Conservation (phyloP, 2,329 filamentous ascomycete genomes). For the Venturia asperata region DNA sequence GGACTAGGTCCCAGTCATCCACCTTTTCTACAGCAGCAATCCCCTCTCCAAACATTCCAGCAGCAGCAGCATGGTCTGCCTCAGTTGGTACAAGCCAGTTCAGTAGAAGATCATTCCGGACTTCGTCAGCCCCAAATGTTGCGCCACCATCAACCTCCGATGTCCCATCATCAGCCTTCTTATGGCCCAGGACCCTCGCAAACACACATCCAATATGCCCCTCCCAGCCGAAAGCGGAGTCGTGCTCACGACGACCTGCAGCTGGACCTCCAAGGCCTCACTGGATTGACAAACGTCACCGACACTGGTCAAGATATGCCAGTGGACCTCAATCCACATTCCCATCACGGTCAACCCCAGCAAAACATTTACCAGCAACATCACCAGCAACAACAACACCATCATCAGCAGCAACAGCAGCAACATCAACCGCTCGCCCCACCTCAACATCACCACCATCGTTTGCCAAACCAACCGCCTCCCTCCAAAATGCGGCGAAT, state of each 20-base stretch:
- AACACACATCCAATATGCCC: conserved; percentile 29
- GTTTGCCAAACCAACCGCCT: conserved; percentile 65
- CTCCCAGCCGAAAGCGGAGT: conserved; percentile 37
- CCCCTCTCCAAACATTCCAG: conserved; percentile 28
- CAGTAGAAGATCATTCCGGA: conserved; percentile 32
- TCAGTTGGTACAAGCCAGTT: conserved; percentile 33
- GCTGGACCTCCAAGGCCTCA: conserved; percentile 33
- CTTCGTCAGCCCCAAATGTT: conserved; percentile 21
- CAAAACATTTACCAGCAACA: conserved; percentile 26
- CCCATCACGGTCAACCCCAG: conserved; percentile 28
- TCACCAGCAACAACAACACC: conserved; percentile 22
- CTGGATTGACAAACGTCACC: conserved; percentile 35
- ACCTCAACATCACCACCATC: conserved; percentile 66
- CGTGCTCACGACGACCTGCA: conserved; percentile 35
- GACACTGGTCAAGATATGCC: conserved; percentile 29
- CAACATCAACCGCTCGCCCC: conserved; percentile 34
- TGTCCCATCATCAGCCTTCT: conserved; percentile 32
- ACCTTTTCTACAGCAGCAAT: conserved; percentile 17
- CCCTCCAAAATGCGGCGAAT: conserved; percentile 59
- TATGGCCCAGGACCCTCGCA: conserved; percentile 26
- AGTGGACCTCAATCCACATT: conserved; percentile 33
- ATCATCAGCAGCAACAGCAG: conserved; percentile 28
- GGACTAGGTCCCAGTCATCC: conserved; percentile 23
- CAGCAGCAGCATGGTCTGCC: conserved; percentile 31
- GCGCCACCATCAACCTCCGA: conserved; percentile 26